phyloP scores from a whole-genome alignment of 1,284 basidiomycete genomes.

The Moesziomyces parantarcticus region DNA sequence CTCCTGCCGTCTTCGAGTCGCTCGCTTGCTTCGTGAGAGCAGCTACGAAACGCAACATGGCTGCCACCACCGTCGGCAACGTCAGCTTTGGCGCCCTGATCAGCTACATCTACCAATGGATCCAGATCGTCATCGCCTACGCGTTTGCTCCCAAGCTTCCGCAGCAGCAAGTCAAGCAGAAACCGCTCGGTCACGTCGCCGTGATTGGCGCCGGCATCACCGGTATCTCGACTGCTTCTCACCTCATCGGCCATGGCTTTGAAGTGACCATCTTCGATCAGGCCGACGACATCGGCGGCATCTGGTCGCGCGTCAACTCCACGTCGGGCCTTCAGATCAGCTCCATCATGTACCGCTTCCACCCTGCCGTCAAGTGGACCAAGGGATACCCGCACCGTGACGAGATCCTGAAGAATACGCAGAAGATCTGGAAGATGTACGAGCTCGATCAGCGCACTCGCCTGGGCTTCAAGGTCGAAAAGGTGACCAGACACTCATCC shows the following conservation, averaged over 20 bases:
- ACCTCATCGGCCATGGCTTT: conserved; percentile 66
- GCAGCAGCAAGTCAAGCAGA: conserved; percentile 31
- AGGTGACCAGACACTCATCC: conserved; percentile 60
- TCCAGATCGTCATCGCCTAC: conserved; percentile 58
- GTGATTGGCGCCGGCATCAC: conserved; percentile 68
- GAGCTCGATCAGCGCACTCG: conserved; percentile 72
- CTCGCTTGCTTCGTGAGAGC: background rate
- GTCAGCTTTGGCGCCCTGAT: conserved; percentile 25
- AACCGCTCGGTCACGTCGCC: conserved; percentile 64
- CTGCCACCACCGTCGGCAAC: conserved; percentile 20
- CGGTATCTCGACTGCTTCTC: conserved; percentile 66
- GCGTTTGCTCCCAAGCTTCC: conserved; percentile 58
- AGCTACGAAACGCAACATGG: conserved; percentile 6
- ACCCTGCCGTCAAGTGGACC: conserved; percentile 57
- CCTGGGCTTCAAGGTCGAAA: conserved; percentile 69
- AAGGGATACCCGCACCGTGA: conserved; percentile 72
- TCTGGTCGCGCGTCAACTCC: conserved; percentile 75
- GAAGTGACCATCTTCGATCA: conserved; percentile 68
- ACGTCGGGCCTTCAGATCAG: conserved; percentile 76
- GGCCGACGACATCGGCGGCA: conserved; percentile 70
- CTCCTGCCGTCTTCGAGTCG: background rate
- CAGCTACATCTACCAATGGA: conserved; percentile 57
- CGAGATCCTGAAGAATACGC: conserved; percentile 74
- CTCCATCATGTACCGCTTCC: conserved; percentile 70
- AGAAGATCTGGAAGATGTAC: conserved; percentile 73